Evolutionary conservation across 257 asterid genomes (phyloP), one percentile per base, ranked within the genome.

Genomic region (Knoxia roxburghii): DNA sequence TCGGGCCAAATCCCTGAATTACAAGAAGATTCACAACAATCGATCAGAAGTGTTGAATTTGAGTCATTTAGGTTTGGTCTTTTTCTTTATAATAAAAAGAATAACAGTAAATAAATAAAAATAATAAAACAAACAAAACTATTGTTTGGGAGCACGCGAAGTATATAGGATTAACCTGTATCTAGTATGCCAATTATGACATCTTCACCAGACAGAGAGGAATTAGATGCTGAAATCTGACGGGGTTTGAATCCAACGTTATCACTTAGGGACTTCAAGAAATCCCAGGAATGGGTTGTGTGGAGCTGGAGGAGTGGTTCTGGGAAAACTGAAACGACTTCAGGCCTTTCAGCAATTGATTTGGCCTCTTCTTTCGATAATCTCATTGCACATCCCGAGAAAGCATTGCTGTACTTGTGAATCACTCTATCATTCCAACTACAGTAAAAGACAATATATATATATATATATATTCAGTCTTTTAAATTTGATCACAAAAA

Each of bases 201-300:
- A 65, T 87, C 94, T 12, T 67, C 72, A 43, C 64, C 85, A n/a
- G 64, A 20, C 5, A 83, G 71, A 33, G 86, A 43, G 21, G 89
- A 51, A 18, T 8, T 67, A 8, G 57, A 40, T 2, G 69, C 64
- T 13, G 76, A 68, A 5, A 37, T 39, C 21, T 77, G 72, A 33
- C 35, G 17, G 2, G 80, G 68, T 60, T 79, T 79, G 11, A 74
- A 73, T 70, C 72, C 72, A 11, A 73, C 46, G 41, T n/a, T n/a
- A n/a, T 68, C 77, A 27, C 86, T 74, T 71, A 85, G 91, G 17
- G 67, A 72, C 68, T 79, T 78, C 81, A 91, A 76, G 76, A 89
- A 91, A 60, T 91, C 96, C 98, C 98, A 91, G 0, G 98, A 91
- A 69, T 76, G 96, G 30, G 98, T 91, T 1, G 98, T 89, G 79